Evolutionary conservation across 2,329 filamentous ascomycete genomes (phyloP), one percentile per base, ranked within the genome.

Genomic region (Hymenoscyphus fructigenus): DNA sequence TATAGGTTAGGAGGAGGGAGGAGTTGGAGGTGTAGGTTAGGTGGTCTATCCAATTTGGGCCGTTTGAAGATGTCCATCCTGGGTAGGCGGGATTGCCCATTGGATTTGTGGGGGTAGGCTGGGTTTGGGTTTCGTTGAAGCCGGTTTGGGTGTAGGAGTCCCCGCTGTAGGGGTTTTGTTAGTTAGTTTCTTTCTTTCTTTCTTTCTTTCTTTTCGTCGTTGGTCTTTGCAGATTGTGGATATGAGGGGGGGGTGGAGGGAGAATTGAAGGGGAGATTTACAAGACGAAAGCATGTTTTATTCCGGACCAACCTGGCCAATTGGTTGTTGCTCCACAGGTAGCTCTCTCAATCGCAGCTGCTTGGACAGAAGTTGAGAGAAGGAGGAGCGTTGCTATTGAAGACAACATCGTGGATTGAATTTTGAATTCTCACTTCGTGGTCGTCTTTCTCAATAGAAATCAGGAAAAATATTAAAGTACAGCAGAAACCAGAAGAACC

Each of bases 1-100:
- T 83, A 73, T 84, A 83, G 1, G 82, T 83, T 56, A 81, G 74
- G 15, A 85, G 64, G 55, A 74, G 75, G 38, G 78, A 80, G 15
- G 74, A 67, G 63, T 83, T 83, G 72, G 81, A 81, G 34, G 75
- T 74, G 17, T 75, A 75, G 1, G 80, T 80, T 12, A 83, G 71
- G 69, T 78, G 84, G 64, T 80, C 84, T n/a, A 85, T 77, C 82
- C 83, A 86, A 70, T 85, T 85, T 0, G 82, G 83, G 0, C 83
- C 84, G 66, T 80, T 50, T 65, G 76, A 67, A 9, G 78, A 71
- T 29, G 78, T 79, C 64, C 68, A 76, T 12, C 78, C 78, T 59
- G 78, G 78, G 61, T 77, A 79, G 7, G 73, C 59, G 20, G 78
- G 78, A 65, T 79, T 79, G 15, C 78, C 78, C 10, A 79, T 66